A percentile compares a stretch with the other conserved stretches of the same genome.
Evolutionary conservation across 2,329 filamentous ascomycete species (phyloP).

Genomic region (Penicillium digitatum): DNA sequence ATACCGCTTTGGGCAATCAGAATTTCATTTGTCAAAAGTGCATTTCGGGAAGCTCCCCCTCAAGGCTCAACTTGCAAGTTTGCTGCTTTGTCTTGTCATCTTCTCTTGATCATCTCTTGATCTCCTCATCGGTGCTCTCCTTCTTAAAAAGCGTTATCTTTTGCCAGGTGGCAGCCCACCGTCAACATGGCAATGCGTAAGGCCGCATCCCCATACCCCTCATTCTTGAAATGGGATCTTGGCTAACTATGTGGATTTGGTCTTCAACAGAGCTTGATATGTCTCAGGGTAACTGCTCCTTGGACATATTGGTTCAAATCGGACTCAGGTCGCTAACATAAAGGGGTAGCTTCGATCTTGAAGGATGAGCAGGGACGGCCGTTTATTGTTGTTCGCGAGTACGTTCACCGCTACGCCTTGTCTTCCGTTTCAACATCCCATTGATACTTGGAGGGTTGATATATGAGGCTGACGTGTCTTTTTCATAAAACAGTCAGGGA

Average conservation of each 20-base stretch:
- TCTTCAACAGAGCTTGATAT: conserved; percentile 44
- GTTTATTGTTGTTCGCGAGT: conserved; percentile 98
- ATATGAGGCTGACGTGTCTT: conserved; percentile 25
- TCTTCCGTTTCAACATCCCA: conserved; percentile 2
- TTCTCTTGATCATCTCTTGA: conserved; percentile 3
- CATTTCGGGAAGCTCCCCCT: conserved; percentile 34
- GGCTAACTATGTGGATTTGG: conserved; percentile 25
- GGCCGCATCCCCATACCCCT: conserved; percentile 35
- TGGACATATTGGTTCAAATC: conserved; percentile 20
- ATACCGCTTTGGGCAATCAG: conserved; percentile 37
- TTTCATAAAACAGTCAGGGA: conserved; percentile 64
- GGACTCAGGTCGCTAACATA: conserved; percentile 19
- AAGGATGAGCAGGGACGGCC: conserved; percentile 97
- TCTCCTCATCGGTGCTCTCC: conserved; percentile 2
- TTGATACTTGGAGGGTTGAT: conserved; percentile 5
- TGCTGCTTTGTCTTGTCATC: conserved; percentile 5
- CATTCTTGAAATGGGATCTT: conserved; percentile 25
- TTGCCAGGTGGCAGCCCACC: conserved; percentile 35
- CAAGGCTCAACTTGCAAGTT: conserved; percentile 17
- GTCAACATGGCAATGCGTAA: conserved; percentile 49
- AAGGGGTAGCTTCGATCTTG: conserved; percentile 63
- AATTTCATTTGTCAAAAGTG: conserved; percentile 38
- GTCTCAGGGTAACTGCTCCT: conserved; percentile 41
- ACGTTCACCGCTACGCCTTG: conserved; percentile 43
- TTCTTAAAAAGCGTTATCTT: conserved; percentile 12